These are phyloP conservation scores for Amphicarpaea edgeworthii DNA, from an alignment of 306 rosid species.

Conservation along the genomic window DNA sequence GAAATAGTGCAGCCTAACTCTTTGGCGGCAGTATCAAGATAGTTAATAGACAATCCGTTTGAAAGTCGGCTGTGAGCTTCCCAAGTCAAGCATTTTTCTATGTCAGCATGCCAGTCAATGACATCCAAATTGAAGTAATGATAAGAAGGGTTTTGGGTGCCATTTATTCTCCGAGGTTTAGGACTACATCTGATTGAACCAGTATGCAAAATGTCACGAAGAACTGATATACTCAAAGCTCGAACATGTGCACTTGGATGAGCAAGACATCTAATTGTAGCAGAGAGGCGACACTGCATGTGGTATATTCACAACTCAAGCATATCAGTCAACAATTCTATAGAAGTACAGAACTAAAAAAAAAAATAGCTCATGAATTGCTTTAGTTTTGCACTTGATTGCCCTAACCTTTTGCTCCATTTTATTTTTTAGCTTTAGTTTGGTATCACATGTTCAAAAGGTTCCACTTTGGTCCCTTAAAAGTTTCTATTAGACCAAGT, in stretches of 20 bases:
- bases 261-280: slow-evolving; percentile 81
- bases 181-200: slow-evolving; percentile 63
- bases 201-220: slow-evolving; percentile 78
- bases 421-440: too few species aligned
- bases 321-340: slow-evolving; percentile 28
- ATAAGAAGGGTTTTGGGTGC: slow-evolving; percentile 58
- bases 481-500: too few species aligned
- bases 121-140: slow-evolving; percentile 64
- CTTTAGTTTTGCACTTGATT: background rate
- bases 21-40: slow-evolving; percentile 80
- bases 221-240: slow-evolving; percentile 86
- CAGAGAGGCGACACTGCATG: slow-evolving; percentile 89
- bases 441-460: too few species aligned
- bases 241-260: slow-evolving; percentile 96
- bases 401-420: background rate
- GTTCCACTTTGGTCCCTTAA: too few species aligned
- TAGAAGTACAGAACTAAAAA: background rate
- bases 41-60: slow-evolving; percentile 68
- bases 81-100: slow-evolving; percentile 86
- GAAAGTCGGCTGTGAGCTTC: slow-evolving; percentile 86
- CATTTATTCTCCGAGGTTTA: slow-evolving; percentile 57
- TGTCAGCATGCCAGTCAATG: slow-evolving; percentile 82
- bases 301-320: slow-evolving; percentile 37
- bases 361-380: background rate
- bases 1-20: slow-evolving; percentile 81